Evolutionary conservation across 2,329 filamentous ascomycete species (phyloP).

Genomic region (Pyrenophora graminea): DNA sequence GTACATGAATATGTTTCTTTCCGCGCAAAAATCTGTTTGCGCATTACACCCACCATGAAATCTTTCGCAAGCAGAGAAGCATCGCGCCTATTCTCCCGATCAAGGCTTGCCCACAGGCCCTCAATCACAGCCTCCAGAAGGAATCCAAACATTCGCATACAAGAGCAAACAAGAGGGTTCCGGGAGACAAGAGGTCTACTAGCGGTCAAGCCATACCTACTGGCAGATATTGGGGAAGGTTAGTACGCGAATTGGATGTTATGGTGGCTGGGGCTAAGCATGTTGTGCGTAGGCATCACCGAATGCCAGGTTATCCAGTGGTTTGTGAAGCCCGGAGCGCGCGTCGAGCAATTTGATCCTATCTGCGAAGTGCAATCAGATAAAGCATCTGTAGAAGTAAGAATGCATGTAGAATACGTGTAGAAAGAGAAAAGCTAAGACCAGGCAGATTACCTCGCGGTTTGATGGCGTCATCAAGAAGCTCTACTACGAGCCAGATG

Average conservation of each 20-base stretch:
- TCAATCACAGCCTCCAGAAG: conserved; percentile 32
- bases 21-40: conserved; percentile 12
- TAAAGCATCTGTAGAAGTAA: conserved; percentile 73
- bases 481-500: conserved; percentile 91
- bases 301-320: conserved; percentile 99
- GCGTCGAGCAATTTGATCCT: conserved; percentile 96
- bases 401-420: background rate
- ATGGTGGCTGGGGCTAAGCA: conserved; percentile 1
- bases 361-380: conserved; percentile 98
- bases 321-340: conserved; percentile 95
- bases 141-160: conserved; percentile 25
- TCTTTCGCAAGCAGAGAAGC: conserved; percentile 38
- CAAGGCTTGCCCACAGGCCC: conserved; percentile 23
- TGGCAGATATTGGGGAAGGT: conserved; percentile 89
- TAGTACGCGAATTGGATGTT: conserved; percentile 24
- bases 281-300: conserved; percentile 72
- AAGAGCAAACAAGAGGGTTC: conserved; percentile 46
- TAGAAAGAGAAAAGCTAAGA: conserved; percentile 11
- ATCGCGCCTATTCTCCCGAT: conserved; percentile 32
- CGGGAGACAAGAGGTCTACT: conserved; percentile 37
- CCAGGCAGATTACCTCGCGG: conserved; percentile 80
- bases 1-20: conserved; percentile 32
- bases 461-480: conserved; percentile 97
- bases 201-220: conserved; percentile 75
- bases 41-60: conserved; percentile 34